A percentile compares a stretch with the other conserved stretches of the same genome.
phyloP scores from a whole-genome alignment of 441 rosid genomes.

The Cnidoscolus chayamansa region DNA sequence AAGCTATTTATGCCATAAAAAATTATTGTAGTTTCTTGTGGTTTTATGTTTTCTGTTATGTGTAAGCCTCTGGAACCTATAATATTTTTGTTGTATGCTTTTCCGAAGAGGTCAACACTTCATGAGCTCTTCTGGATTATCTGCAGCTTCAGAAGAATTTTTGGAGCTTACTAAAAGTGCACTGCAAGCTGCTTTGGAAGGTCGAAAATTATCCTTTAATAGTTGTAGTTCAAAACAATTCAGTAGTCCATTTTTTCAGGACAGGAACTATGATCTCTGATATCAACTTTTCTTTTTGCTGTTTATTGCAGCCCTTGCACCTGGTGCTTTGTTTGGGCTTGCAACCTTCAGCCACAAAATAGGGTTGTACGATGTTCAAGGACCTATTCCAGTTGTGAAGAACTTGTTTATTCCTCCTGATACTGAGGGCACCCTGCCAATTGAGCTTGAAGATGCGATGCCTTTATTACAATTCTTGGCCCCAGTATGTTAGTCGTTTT shows the following conservation, averaged over 20 bases:
- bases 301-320: slow-evolving; percentile 61
- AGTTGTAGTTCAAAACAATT: slow-evolving; percentile 11
- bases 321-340: slow-evolving; percentile 88
- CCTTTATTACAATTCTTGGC: slow-evolving; percentile 86
- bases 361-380: slow-evolving; percentile 93
- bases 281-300: slow-evolving; percentile 15
- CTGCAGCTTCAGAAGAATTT: slow-evolving; percentile 92
- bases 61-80: not conserved
- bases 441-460: slow-evolving; percentile 93
- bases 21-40: not conserved
- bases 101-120: not conserved
- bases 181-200: slow-evolving; percentile 87
- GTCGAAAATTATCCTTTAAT: slow-evolving; percentile 29
- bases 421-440: slow-evolving; percentile 53
- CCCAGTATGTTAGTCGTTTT: slow-evolving; percentile 51
- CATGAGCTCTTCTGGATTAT: not conserved
- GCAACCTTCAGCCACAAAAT: slow-evolving; percentile 91
- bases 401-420: slow-evolving; percentile 82
- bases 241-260: slow-evolving; percentile 6
- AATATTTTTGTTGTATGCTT: not conserved
- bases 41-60: not conserved
- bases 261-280: not conserved
- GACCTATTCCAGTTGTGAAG: slow-evolving; percentile 84
- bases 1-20: too few relatives aligned
- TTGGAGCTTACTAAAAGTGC: slow-evolving; percentile 95